A percentile compares a stretch with the other conserved stretches of the same genome.
Evolutionary conservation across 495 filamentous ascomycete species (phyloP).

Genomic region (Penicillium riverlandense): DNA sequence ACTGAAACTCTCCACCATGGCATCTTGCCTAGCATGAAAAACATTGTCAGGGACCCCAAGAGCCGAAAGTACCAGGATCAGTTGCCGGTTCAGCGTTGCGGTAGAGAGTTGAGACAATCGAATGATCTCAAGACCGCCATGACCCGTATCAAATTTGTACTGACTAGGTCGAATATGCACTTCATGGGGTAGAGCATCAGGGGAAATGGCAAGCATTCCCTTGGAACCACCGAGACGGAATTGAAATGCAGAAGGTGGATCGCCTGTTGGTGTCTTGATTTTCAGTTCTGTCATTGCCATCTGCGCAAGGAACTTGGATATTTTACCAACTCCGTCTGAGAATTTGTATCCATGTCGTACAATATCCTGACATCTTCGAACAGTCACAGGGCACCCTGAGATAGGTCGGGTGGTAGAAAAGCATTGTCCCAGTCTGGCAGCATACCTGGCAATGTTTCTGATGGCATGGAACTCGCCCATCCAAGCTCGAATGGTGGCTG

Average conservation of each 20-base stretch:
- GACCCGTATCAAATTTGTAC: conserved; percentile 70
- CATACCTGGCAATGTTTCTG: conserved; percentile 71
- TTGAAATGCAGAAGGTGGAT: conserved; percentile 75
- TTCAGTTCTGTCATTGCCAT: conserved; percentile 60
- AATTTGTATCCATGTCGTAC: conserved; percentile 60
- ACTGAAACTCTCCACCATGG: conserved; percentile 58
- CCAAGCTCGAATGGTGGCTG: conserved; percentile 73
- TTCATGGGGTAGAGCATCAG: conserved; percentile 51
- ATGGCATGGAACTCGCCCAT: conserved; percentile 86
- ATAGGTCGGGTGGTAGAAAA: conserved; percentile 88
- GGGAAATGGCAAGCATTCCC: conserved; percentile 70
- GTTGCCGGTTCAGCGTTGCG: conserved; percentile 80
- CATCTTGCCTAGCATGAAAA: conserved; percentile 59
- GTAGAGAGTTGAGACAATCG: conserved; percentile 64
- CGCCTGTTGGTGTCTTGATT: conserved; percentile 33
- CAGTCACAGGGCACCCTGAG: conserved; percentile 25
- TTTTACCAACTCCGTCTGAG: conserved; percentile 91
- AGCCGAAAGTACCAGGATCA: conserved; percentile 74
- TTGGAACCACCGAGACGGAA: conserved; percentile 91
- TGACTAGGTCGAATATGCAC: conserved; percentile 77
- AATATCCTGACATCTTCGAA: conserved; percentile 54
- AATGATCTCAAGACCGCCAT: conserved; percentile 76
- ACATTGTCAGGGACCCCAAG: conserved; percentile 63
- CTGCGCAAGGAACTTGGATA: conserved; percentile 68
- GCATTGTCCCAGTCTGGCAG: conserved; percentile 84